Evolutionary conservation across 345 rosid genomes (phyloP).

Genomic region (Acer saccharum): DNA sequence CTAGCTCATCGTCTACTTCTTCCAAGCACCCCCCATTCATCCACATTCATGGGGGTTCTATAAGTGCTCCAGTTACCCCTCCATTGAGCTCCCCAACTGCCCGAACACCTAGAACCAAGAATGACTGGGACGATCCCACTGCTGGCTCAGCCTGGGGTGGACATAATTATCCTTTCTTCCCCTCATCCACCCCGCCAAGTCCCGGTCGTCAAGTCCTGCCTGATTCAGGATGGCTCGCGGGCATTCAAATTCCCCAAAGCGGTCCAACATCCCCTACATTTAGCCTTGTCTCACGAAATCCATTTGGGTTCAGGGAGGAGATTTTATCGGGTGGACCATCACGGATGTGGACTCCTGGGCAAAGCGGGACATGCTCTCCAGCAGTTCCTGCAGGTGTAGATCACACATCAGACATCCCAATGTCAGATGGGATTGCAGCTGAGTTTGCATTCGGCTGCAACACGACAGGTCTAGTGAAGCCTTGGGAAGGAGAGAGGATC

Average conservation of each 20-base stretch:
- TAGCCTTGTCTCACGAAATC: constrained; percentile 74
- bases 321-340: constrained; percentile 61
- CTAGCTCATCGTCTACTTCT: constrained; percentile 63
- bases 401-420: constrained; percentile 77
- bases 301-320: constrained; percentile 64
- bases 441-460: constrained; percentile 95
- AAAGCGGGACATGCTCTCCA: constrained; percentile 95
- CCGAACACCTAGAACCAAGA: constrained; percentile 56
- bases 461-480: constrained; percentile 72
- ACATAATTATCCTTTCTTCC: constrained; percentile 40
- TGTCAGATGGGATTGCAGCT: constrained; percentile 77
- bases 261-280: constrained; percentile 95
- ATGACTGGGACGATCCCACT: constrained; percentile 63
- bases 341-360: constrained; percentile 98
- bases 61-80: constrained; percentile 98
- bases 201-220: constrained; percentile 63
- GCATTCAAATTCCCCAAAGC: constrained; percentile 70
- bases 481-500: constrained; percentile 99
- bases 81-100: constrained; percentile 78
- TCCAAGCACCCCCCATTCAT: constrained; percentile 61
- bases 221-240: constrained; percentile 79
- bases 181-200: constrained; percentile 70
- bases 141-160: constrained; percentile 44
- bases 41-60: constrained; percentile 69
- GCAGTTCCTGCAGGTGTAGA: constrained; percentile 78